These are phyloP conservation scores for Ceratocystis cubensis DNA, from an alignment of 2,329 filamentous ascomycete genomes.

Conservation along the genomic window DNA sequence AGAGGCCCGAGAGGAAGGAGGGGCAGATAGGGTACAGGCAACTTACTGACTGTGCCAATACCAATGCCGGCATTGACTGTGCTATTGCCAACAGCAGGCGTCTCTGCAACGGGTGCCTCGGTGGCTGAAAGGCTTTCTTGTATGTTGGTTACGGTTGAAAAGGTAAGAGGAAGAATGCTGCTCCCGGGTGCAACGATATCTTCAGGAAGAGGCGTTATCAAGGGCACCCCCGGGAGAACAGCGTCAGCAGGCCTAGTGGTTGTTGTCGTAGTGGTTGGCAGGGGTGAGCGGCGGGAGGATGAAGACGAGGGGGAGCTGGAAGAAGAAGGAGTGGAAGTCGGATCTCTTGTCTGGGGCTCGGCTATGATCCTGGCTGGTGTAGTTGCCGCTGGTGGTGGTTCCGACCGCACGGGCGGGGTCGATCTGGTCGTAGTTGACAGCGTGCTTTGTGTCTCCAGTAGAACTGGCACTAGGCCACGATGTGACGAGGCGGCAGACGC, in stretches of 20 bases:
- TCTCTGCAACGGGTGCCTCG: neutral
- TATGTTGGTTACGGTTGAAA: conserved; percentile 17
- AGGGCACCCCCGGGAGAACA: neutral
- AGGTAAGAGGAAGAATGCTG: conserved; percentile 9
- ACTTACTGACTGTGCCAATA: conserved; percentile 16
- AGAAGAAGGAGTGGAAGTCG: neutral
- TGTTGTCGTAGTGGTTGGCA: neutral
- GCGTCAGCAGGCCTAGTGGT: neutral
- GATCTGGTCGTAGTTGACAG: neutral
- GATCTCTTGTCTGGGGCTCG: neutral
- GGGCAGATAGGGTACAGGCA: neutral
- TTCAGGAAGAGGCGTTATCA: conserved; percentile 14
- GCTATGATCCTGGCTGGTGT: neutral
- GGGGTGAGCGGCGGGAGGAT: neutral
- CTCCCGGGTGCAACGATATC: neutral
- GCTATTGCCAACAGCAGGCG: conserved; percentile 1
- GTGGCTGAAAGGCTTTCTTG: conserved; percentile 11
- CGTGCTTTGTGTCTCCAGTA: conserved; percentile 6
- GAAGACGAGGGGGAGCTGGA: neutral
- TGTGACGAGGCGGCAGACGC: neutral
- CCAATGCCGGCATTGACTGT: conserved; percentile 16
- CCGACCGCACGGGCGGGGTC: neutral
- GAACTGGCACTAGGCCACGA: neutral
- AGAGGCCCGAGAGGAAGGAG: neutral
- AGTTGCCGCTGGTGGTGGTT: neutral